Base-by-base conservation (phyloP, 331 rosid genomes). In the Erythrophleum ivorense region DNA sequence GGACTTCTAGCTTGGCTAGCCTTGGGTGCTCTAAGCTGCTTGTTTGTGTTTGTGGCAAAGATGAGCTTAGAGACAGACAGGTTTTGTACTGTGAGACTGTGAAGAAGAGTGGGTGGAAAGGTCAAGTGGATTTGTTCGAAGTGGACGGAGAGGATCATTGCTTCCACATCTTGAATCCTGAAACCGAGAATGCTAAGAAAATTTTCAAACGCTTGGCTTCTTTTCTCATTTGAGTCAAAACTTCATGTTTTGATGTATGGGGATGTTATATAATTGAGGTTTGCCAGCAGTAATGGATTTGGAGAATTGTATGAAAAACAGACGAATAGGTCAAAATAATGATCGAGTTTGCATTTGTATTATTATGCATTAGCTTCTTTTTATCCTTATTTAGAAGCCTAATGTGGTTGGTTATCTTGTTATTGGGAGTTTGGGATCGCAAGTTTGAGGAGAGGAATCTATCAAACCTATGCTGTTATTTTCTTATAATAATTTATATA, bases 91-190 rank as follows among this genome's bases (percentile, higher is more conserved):
- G 12, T 50, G 87, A 88, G 11, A 84, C 74, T 13, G 81, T 92
- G 79, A 88, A 78, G 79, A 15, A 81, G n/a, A 83, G 91, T 82
- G 90, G 85, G 34, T 88, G 90, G 91, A 2, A 78, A 19, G 91
- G 94, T 12, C 91, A 86, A 6, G 87, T 80, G 11, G 90, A 87
- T 58, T 59, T 92, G 19, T 59, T 87, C 75, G 80, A 78, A 13
- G 85, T 85, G 18, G 82, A 84, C 50, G 89, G 83, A 3, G 91
- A 90, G 29, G 94, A 76, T 48, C 97, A 90, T 70, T 88, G 92
- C 36, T 90, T 92, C 71, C 94, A 92, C 64, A 86, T 90, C 13
- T 58, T 83, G 33, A 66, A 78, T 63, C 75, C 83, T 53, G 86
- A 85, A 19, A 79, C 88, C 49, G 71, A 80, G 1, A 90, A 84